Percentiles rank a stretch among this genome's conserved stretches.
phyloP scores from a whole-genome alignment of 345 rosid genomes.

The Ceriops tagal region DNA sequence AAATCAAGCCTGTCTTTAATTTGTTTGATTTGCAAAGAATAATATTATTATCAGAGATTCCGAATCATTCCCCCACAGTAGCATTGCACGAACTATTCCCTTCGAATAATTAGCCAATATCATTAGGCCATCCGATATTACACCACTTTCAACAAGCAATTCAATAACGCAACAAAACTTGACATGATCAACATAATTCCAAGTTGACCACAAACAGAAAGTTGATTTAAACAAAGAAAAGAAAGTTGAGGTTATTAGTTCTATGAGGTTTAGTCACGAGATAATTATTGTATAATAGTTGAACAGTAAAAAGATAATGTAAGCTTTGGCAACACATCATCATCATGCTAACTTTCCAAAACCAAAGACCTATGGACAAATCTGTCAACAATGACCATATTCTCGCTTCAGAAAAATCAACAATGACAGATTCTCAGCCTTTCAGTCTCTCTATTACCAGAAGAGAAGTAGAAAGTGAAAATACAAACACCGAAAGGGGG shows the following conservation, averaged over 20 bases:
- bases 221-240: slow-evolving; percentile 6
- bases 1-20: neutral
- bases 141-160: neutral
- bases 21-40: neutral
- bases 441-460: slow-evolving; percentile 2
- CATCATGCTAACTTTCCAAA: slow-evolving; percentile 15
- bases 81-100: too few species aligned
- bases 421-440: slow-evolving; percentile 10
- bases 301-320: slow-evolving; percentile 12
- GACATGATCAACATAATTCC: slow-evolving; percentile 11
- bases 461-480: slow-evolving; percentile 1
- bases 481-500: neutral
- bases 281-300: neutral
- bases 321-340: slow-evolving; percentile 14
- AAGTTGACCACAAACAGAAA: neutral
- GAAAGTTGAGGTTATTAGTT: slow-evolving; percentile 17
- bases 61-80: too few species aligned
- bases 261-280: slow-evolving; percentile 12
- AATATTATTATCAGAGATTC: too few species aligned
- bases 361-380: slow-evolving; percentile 18
- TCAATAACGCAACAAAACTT: slow-evolving; percentile 4
- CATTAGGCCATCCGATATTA: neutral
- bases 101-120: too few species aligned
- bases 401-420: slow-evolving; percentile 23
- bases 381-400: slow-evolving; percentile 18